Conservation (phyloP, 2,329 filamentous ascomycete genomes). For the Ophiostoma ips region DNA sequence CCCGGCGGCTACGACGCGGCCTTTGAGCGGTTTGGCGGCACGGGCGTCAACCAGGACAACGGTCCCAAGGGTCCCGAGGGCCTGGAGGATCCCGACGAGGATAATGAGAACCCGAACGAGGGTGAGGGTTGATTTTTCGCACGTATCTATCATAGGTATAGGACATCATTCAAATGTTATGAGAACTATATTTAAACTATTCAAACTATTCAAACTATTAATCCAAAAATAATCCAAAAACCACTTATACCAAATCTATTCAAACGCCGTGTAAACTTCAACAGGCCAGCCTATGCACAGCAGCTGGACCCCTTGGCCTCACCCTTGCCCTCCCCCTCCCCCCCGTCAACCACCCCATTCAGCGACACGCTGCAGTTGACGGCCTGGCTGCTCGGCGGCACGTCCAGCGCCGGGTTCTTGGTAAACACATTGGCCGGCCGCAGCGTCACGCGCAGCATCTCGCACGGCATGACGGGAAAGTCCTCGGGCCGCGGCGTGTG, state of each 20-base stretch:
- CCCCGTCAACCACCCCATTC: constrained; percentile 10
- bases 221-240: too few species aligned
- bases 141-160: too few species aligned
- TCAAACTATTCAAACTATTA: too few species aligned
- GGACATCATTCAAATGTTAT: too few species aligned
- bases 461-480: constrained; percentile 55
- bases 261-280: background rate
- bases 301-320: background rate
- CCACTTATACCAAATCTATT: too few species aligned
- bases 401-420: constrained; percentile 36
- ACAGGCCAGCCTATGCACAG: background rate
- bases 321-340: background rate
- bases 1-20: constrained; percentile 52
- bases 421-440: constrained; percentile 42
- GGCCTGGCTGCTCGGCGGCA: constrained; percentile 30
- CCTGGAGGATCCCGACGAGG: constrained; percentile 36
- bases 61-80: background rate
- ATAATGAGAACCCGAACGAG: constrained; percentile 25
- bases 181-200: too few species aligned
- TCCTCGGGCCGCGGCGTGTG: constrained; percentile 53
- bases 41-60: background rate
- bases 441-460: constrained; percentile 36
- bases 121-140: constrained; percentile 10
- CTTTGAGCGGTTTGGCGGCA: constrained; percentile 27
- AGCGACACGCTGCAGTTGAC: constrained; percentile 25